These are phyloP conservation scores for Silene vulgaris DNA, from an alignment of 179 eudicot species.

Conservation along the genomic window DNA sequence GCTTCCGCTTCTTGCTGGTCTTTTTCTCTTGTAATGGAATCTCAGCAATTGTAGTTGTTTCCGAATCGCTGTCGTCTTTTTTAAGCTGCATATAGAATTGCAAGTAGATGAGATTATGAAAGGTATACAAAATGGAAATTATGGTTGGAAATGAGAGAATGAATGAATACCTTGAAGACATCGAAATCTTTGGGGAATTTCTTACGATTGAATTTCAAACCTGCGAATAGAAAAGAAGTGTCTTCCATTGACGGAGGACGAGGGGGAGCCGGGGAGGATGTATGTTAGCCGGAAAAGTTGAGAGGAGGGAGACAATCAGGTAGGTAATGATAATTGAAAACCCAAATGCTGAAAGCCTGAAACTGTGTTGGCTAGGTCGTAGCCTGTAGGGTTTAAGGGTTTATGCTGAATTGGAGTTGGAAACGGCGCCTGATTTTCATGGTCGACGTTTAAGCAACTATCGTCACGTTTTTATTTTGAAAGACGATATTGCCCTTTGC, in stretches of 20 bases:
- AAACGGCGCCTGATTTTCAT: too few relatives aligned
- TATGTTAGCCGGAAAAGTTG: not conserved
- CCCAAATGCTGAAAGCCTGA: too few relatives aligned
- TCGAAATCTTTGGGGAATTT: constrained; percentile 65
- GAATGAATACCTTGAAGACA: constrained; percentile 49
- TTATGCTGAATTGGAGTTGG: too few relatives aligned
- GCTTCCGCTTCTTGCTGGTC: constrained; percentile 67
- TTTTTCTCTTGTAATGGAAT: constrained; percentile 25
- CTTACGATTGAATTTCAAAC: constrained; percentile 61
- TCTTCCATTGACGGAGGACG: constrained; percentile 44
- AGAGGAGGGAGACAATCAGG: not conserved
- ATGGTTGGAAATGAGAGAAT: not conserved
- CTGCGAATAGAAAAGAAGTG: constrained; percentile 71
- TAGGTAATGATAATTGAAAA: too few relatives aligned
- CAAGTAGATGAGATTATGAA: not conserved
- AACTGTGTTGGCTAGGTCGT: too few relatives aligned
- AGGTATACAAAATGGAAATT: not conserved
- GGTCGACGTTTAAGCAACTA: too few relatives aligned
- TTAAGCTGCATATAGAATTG: constrained; percentile 39
- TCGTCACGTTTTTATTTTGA: too few relatives aligned
- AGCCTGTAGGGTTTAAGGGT: too few relatives aligned
- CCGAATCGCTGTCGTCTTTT: constrained; percentile 37
- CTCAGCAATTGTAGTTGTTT: constrained; percentile 21
- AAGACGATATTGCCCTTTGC: too few relatives aligned
- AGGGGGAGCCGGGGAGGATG: not conserved